Evolutionary conservation across 768 basidiomycete species (phyloP).

Genomic region (Leccinum barrowsii): DNA sequence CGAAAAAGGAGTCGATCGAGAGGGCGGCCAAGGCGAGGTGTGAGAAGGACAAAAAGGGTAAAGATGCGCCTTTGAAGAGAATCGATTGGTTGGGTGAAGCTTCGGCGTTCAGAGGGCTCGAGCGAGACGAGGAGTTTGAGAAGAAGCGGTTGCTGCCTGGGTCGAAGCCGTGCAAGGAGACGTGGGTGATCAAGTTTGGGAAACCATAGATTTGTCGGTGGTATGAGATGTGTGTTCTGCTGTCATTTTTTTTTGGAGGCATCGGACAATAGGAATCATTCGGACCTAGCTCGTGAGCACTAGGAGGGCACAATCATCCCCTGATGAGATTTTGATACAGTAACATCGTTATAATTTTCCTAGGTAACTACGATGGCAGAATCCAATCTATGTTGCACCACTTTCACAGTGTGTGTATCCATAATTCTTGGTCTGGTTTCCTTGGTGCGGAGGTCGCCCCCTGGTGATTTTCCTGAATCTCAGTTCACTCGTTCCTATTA

Average conservation of each 20-base stretch:
- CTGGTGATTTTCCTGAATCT: not conserved
- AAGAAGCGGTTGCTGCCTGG: conserved; percentile 51
- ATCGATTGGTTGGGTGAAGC: conserved; percentile 63
- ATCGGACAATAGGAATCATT: not conserved
- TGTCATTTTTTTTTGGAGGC: not conserved
- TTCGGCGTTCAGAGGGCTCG: conserved; percentile 60
- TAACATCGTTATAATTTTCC: not conserved
- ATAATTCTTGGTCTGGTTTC: not conserved
- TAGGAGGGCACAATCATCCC: not conserved
- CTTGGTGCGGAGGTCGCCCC: not conserved
- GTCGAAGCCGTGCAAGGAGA: conserved; percentile 40
- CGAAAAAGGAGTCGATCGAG: conserved; percentile 42
- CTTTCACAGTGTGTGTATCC: not conserved
- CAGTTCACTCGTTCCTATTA: not conserved
- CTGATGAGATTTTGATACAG: not conserved
- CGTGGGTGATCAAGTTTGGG: conserved; percentile 56
- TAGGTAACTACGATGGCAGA: not conserved
- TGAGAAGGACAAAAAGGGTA: conserved; percentile 26
- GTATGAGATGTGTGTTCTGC: not conserved
- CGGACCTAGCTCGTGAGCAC: not conserved
- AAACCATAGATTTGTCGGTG: conserved; percentile 18
- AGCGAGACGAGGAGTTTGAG: conserved; percentile 54
- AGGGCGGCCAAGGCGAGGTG: conserved; percentile 48
- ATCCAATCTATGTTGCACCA: not conserved
- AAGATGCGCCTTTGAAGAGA: conserved; percentile 42